A percentile compares a stretch with the other conserved stretches of the same genome.
Conservation (phyloP, 1,284 basidiomycete genomes). For the Ceratobasidium sp. region DNA sequence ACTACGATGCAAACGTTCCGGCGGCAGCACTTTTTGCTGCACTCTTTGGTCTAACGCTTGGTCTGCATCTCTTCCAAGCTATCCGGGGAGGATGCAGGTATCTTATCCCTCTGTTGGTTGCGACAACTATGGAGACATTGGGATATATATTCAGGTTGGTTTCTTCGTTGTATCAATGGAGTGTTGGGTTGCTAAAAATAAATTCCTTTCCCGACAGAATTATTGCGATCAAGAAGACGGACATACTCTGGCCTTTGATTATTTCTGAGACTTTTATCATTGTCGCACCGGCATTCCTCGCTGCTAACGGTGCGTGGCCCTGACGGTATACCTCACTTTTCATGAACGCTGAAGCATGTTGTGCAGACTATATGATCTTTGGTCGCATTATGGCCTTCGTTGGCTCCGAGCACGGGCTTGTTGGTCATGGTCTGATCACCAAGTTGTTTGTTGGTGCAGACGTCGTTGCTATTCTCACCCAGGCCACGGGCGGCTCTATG, state of each 20-base stretch:
- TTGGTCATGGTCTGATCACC: conserved; percentile 47
- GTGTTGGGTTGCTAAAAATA: not conserved
- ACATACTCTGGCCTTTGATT: conserved; percentile 38
- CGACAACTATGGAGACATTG: conserved; percentile 29
- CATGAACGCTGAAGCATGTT: not conserved
- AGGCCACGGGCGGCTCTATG: conserved; percentile 46
- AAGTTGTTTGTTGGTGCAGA: conserved; percentile 48
- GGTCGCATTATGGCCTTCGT: conserved; percentile 49
- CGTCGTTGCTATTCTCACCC: conserved; percentile 47
- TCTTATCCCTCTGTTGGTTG: conserved; percentile 39
- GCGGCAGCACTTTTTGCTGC: conserved; percentile 42
- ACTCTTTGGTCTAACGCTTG: conserved; percentile 36
- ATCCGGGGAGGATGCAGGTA: conserved; percentile 19
- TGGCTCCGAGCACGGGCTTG: conserved; percentile 44
- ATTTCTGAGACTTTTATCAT: conserved; percentile 45
- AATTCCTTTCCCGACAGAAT: conserved; percentile 6
- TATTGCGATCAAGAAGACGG: conserved; percentile 45
- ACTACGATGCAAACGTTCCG: conserved; percentile 42
- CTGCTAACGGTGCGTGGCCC: conserved; percentile 41
- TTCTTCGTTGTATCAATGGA: not conserved
- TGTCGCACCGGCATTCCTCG: conserved; percentile 48
- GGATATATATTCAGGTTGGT: conserved; percentile 43
- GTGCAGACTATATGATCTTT: conserved; percentile 49
- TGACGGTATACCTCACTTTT: not conserved
- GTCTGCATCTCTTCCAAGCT: conserved; percentile 39